Percentiles rank a stretch among this genome's conserved stretches.
Evolutionary conservation across 106 monocot genomes (phyloP).

Genomic region (Dendrobium nobile): DNA sequence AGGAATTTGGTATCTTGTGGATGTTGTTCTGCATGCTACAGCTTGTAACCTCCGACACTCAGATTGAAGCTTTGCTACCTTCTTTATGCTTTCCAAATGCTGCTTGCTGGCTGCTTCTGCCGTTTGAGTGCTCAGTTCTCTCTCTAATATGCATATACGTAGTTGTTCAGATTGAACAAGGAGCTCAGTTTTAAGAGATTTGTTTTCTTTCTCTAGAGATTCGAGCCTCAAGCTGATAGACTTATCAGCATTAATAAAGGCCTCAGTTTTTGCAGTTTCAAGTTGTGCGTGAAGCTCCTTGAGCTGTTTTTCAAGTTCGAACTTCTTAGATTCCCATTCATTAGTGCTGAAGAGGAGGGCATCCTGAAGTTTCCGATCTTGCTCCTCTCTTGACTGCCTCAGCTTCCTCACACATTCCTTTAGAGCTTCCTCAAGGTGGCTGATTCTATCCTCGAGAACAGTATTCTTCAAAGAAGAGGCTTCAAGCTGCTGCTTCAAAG

Average conservation of each 20-base stretch:
- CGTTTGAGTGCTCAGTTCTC: conserved; percentile 56
- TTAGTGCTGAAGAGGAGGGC: conserved; percentile 25
- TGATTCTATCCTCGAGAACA: conserved; percentile 51
- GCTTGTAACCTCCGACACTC: conserved; percentile 58
- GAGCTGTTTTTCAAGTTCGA: conserved; percentile 42
- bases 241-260: conserved; percentile 8
- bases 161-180: conserved; percentile 39
- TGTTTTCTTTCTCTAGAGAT: conserved; percentile 51
- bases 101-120: conserved; percentile 85
- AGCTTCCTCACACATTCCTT: conserved; percentile 79
- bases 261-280: conserved; percentile 23
- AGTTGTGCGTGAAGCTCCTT: conserved; percentile 32
- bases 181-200: conserved; percentile 40
- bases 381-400: conserved; percentile 54
- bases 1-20: conserved; percentile 30
- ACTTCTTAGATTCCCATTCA: conserved; percentile 45
- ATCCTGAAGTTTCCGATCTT: conserved; percentile 48
- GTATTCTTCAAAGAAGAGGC: conserved; percentile 41
- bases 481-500: conserved; percentile 66
- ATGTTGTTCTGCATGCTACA: conserved; percentile 27
- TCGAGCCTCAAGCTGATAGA: conserved; percentile 31
- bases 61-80: conserved; percentile 69
- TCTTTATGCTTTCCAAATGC: conserved; percentile 73
- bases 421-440: conserved; percentile 64
- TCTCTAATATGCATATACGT: conserved; percentile 41